Evolutionary conservation across 2,329 filamentous ascomycete species (phyloP).

Genomic region (Metarhizium sp.): DNA sequence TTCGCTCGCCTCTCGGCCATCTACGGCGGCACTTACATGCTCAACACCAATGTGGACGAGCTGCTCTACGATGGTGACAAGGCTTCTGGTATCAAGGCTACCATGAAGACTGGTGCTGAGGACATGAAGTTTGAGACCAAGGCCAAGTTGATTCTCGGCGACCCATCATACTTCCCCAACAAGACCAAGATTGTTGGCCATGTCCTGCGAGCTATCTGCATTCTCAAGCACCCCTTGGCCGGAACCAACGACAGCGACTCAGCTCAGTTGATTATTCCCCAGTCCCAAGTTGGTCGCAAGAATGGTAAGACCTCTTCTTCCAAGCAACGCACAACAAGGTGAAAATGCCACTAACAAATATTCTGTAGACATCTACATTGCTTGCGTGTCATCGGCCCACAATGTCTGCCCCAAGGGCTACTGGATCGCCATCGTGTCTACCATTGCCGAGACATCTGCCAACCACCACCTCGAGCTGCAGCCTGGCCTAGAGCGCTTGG

Average conservation of each 20-base stretch:
- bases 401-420: conserved; percentile 98
- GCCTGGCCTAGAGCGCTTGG: conserved; percentile 84
- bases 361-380: conserved; percentile 80
- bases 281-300: conserved; percentile 94
- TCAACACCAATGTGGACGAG: conserved; percentile 92
- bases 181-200: conserved; percentile 85
- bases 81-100: conserved; percentile 93
- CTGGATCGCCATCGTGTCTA: conserved; percentile 97
- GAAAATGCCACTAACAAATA: not conserved
- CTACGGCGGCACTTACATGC: conserved; percentile 98
- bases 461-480: conserved; percentile 96
- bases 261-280: conserved; percentile 90
- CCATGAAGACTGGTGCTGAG: conserved; percentile 73
- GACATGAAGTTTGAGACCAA: conserved; percentile 96
- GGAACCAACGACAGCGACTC: conserved; percentile 87
- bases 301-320: conserved; percentile 55
- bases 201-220: conserved; percentile 92
- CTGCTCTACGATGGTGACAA: conserved; percentile 75
- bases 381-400: conserved; percentile 88
- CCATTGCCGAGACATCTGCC: conserved; percentile 81
- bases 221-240: conserved; percentile 87
- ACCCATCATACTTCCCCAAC: conserved; percentile 90
- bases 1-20: conserved; percentile 97
- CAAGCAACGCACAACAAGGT: not conserved
- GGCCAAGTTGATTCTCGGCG: conserved; percentile 89